phyloP scores from a whole-genome alignment of 768 basidiomycete species.

The Mycena sanguinolenta region DNA sequence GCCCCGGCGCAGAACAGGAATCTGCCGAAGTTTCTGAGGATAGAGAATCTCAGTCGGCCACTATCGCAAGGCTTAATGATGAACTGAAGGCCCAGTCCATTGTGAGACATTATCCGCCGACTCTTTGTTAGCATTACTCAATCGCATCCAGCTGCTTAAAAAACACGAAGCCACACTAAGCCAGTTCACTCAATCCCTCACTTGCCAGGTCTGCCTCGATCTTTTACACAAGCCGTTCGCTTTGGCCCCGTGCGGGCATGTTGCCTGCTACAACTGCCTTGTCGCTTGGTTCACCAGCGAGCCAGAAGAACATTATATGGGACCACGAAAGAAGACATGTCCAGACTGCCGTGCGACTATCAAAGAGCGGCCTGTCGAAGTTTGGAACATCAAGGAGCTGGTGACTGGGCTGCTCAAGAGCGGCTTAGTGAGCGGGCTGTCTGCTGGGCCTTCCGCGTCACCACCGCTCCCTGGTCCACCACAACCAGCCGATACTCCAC shows the following conservation, averaged over 20 bases:
- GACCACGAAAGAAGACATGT: constrained; percentile 73
- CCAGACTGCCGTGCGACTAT: constrained; percentile 79
- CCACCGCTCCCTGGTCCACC: constrained; percentile 44
- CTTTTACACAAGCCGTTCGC: constrained; percentile 80
- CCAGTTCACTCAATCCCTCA: constrained; percentile 72
- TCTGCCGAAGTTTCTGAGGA: neutral
- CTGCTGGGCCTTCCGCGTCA: constrained; percentile 41
- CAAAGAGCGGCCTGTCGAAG: constrained; percentile 72
- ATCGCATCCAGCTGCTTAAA: constrained; percentile 56
- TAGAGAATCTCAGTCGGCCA: constrained; percentile 18
- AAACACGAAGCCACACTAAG: constrained; percentile 67
- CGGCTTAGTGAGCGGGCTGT: constrained; percentile 57
- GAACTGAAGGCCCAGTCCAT: constrained; percentile 56
- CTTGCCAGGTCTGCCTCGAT: constrained; percentile 86
- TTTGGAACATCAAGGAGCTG: constrained; percentile 80
- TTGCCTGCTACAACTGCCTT: constrained; percentile 79
- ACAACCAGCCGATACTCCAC: constrained; percentile 30
- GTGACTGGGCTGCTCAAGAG: constrained; percentile 67
- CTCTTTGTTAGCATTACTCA: neutral
- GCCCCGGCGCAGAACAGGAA: constrained; percentile 35
- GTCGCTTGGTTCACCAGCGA: constrained; percentile 80
- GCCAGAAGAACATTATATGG: constrained; percentile 58
- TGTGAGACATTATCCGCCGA: constrained; percentile 46
- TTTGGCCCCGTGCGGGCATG: constrained; percentile 81
- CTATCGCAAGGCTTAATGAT: constrained; percentile 57